A percentile compares a stretch with the other conserved stretches of the same genome.
Evolutionary conservation across 208 protist genomes (phyloP).

Genomic region (Trichomonas tenax): DNA sequence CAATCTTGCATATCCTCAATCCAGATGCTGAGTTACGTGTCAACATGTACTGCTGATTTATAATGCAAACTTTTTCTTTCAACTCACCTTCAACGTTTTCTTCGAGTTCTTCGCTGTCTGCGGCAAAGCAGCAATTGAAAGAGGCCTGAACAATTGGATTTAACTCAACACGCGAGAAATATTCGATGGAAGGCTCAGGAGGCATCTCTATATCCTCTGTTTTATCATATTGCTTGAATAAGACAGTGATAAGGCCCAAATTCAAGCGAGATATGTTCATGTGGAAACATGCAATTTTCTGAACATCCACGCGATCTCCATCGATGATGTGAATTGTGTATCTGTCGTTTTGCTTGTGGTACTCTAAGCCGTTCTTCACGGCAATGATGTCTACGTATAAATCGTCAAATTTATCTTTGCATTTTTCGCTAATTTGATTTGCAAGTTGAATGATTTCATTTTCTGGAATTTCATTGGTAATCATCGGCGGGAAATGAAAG

Average conservation of each 20-base stretch:
- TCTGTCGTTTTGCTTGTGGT: neutral
- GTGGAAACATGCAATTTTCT: neutral
- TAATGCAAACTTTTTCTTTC: neutral
- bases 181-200: neutral
- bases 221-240: neutral
- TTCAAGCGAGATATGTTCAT: neutral
- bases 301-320: neutral
- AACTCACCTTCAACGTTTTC: neutral
- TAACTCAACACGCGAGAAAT: neutral
- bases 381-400: neutral
- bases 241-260: neutral
- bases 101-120: neutral
- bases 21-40: neutral
- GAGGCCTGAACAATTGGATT: neutral
- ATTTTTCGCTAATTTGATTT: neutral
- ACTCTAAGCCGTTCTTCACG: neutral
- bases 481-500: neutral
- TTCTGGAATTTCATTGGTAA: neutral
- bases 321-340: neutral
- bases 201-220: neutral
- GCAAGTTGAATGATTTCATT: neutral
- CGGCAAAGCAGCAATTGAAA: neutral
- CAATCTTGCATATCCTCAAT: neutral
- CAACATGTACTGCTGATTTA: neutral
- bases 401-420: neutral